Base-by-base conservation (phyloP, 2,329 filamentous ascomycete genomes). In the Didymella lethalis region DNA sequence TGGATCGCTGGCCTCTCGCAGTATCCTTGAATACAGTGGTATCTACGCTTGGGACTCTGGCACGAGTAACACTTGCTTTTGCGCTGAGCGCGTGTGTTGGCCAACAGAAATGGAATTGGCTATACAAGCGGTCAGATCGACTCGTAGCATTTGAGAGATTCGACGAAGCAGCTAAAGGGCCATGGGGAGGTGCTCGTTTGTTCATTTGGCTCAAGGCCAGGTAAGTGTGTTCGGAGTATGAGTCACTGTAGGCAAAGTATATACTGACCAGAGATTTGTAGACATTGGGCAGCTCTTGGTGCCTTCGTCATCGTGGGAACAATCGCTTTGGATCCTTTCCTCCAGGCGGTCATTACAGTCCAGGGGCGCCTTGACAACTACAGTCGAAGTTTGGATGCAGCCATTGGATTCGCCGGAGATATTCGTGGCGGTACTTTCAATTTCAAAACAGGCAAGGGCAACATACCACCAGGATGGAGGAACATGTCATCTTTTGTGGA, bases 61-160 rank as follows among this genome's bases (percentile, higher is more conserved):
- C 57, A 11, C 38, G 62, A 31, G 62, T 53, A 2, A 52, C 47
- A 8, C 60, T 64, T 2, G 57, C 62, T 1, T 63, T 66, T 36
- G 54, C 64, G 12, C 14, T 64, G 8, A 62, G 54, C 32, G 48
- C 62, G 2, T 64, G 64, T 20, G 49, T 66, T 14, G 60, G 64
- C 2, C 64, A 66, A 28, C 53, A 57, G 7, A 63, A 65, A 23
- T 65, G 62, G 60, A 53, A 18, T 11, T 66, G 64, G 64, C 14
- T 65, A 2, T 10, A 18, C 0, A 44, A 31, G n/a, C 58, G 32
- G 4, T 23, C 57, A 14, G 64, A 59, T 4, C 32, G n/a, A 1
- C 18, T 65, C 0, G n/a, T 32, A 0, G 50, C 53, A 1, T 65
- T 57, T 10, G 55, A 61, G 14, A 55, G 56, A 20, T 65, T 66